A percentile compares a stretch with the other conserved stretches of the same genome.
These are phyloP conservation scores for Irpex sp. DNA, from an alignment of 1,284 basidiomycete species.

Conservation along the genomic window DNA sequence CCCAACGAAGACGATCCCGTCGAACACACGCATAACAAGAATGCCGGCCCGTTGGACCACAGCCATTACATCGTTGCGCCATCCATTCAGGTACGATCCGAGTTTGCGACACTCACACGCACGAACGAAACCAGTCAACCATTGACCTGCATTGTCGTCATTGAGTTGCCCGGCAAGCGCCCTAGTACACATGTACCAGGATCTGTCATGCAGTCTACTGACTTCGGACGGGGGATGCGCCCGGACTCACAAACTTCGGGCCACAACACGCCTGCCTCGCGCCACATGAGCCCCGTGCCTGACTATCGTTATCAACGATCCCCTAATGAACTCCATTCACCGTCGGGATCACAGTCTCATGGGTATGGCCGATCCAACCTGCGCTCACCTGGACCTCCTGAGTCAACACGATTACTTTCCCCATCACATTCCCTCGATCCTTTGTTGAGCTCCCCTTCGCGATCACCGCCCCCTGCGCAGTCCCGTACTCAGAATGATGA, in stretches of 20 bases:
- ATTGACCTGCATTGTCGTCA: conserved; percentile 85
- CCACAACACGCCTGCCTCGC: conserved; percentile 16
- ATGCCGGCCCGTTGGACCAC: conserved; percentile 44
- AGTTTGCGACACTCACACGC: conserved; percentile 79
- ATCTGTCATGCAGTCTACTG: conserved; percentile 47
- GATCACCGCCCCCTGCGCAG: conserved; percentile 2
- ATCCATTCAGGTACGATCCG: conserved; percentile 84
- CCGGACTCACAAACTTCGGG: conserved; percentile 19
- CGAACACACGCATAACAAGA: conserved; percentile 48
- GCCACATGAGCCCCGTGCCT: conserved; percentile 9
- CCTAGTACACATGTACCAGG: conserved; percentile 53
- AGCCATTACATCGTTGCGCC: conserved; percentile 79
- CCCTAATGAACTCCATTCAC: conserved; percentile 8
- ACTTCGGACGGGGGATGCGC: conserved; percentile 26
- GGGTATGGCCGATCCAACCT: conserved; percentile 6
- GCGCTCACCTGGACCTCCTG: conserved; percentile 10
- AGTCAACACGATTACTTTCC: conserved; percentile 16
- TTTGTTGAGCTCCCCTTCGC: conserved; percentile 8
- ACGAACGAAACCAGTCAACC: conserved; percentile 72
- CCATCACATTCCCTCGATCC: conserved; percentile 25
- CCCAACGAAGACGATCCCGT: conserved; percentile 80
- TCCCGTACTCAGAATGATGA: conserved; percentile 26
- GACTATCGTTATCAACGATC: conserved; percentile 2
- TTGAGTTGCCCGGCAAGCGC: conserved; percentile 82
- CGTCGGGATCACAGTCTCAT: conserved; percentile 12